Base-by-base conservation (phyloP, 1,139 yeast species). In the Candida gigantensis region DNA sequence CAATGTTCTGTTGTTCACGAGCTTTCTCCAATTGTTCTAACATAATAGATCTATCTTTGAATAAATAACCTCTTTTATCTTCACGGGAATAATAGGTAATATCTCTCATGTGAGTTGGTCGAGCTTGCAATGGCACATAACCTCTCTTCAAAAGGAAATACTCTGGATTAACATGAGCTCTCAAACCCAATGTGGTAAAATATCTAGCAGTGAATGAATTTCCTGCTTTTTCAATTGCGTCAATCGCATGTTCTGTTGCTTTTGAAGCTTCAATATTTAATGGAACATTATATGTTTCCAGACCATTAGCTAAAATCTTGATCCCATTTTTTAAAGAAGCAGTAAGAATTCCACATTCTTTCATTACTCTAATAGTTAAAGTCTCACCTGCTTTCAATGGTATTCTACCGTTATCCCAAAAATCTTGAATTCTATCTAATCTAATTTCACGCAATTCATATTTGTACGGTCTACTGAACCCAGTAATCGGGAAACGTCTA, bases 401-500 rank as follows among this genome's bases (percentile, higher is more conserved):
- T 26, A 92, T 68, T 52, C 84, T 75, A n/a, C 88, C 90, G 41
- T 74, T 68, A 41, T 83, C 60, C 68, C 82, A 72, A 52, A 81
- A 84, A 46, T 74, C 72, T 50, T 77, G 79, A 41, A 84, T 79
- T 51, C 77, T 71, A 20, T 63, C 69, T 54, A 84, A 64, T 52
- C 81, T 80, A 41, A 84, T 51, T 49, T 75, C 79, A 30, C 70
- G 66, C 46, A 74, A 65, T 13, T 71, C 71, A 45, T 65, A 64
- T 14, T 26, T 30, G 21, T 70, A 72, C 49, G 74, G 75, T 50
- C 84, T 74, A 51, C 79, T 77, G 70, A 90, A 89, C 8, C 98
- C 98, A 42, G 84, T 73, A 58, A 92, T 90, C 36, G 97, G 97
- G 61, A 89, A 88, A 43, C 89, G 68, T 60, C 85, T 85, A 56